These are phyloP conservation scores for Pseudogymnoascus sp. DNA, from an alignment of 2,329 filamentous ascomycete genomes.

Conservation along the genomic window DNA sequence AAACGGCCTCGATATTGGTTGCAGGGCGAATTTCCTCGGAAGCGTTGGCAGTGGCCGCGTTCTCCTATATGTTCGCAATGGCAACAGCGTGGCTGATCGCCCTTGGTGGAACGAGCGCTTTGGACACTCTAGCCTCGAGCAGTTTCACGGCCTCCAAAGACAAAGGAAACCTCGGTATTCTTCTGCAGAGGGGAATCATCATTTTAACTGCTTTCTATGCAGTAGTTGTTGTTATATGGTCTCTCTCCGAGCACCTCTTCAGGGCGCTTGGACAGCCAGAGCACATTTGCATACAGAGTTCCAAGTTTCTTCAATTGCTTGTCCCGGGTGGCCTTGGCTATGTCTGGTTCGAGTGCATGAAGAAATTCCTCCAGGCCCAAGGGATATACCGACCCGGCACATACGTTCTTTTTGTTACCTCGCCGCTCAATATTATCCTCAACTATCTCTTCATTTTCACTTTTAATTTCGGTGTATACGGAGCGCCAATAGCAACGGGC, in stretches of 20 bases:
- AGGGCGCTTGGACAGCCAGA: slow-evolving; percentile 68
- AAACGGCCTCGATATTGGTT: slow-evolving; percentile 75
- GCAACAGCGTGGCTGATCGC: slow-evolving; percentile 81
- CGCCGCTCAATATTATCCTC: slow-evolving; percentile 71
- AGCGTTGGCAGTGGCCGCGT: slow-evolving; percentile 72
- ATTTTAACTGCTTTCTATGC: slow-evolving; percentile 67
- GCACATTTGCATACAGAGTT: slow-evolving; percentile 66
- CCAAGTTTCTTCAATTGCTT: slow-evolving; percentile 64
- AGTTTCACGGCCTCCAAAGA: slow-evolving; percentile 76
- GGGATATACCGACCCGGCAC: slow-evolving; percentile 72
- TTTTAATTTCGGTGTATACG: slow-evolving; percentile 63
- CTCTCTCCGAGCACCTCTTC: slow-evolving; percentile 68
- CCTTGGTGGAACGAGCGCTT: slow-evolving; percentile 75
- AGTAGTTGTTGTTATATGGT: slow-evolving; percentile 67
- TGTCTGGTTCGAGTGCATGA: slow-evolving; percentile 79
- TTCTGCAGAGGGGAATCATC: slow-evolving; percentile 70
- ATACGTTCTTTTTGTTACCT: slow-evolving; percentile 75
- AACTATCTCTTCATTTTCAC: slow-evolving; percentile 76
- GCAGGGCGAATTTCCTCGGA: slow-evolving; percentile 74
- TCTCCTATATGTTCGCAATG: slow-evolving; percentile 93
- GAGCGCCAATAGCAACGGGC: slow-evolving; percentile 74
- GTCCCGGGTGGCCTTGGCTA: slow-evolving; percentile 80
- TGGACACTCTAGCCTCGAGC: slow-evolving; percentile 78
- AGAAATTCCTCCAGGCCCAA: slow-evolving; percentile 84
- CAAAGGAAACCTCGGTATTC: slow-evolving; percentile 68